Conservation (phyloP, 352 stramenopile species). For the Globisporangium paroecandrum region DNA sequence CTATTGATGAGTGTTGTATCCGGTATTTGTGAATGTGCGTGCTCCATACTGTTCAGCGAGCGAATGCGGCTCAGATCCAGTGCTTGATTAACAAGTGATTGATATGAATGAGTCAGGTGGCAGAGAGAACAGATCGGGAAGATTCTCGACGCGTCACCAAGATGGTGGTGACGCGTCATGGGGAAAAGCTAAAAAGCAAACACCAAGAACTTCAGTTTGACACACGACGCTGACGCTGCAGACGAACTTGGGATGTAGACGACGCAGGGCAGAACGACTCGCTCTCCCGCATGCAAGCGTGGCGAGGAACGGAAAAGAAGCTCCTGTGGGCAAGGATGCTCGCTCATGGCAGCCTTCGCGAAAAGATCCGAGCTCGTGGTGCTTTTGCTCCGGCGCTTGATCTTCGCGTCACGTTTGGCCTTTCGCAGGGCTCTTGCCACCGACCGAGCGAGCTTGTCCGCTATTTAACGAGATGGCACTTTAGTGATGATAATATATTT, state of each 20-base stretch:
- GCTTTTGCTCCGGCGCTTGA: too few species aligned
- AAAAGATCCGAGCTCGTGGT: too few species aligned
- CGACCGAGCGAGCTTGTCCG: too few species aligned
- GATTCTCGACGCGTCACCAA: background rate
- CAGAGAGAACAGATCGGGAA: background rate
- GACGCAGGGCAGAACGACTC: background rate
- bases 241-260: background rate
- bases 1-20: background rate
- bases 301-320: background rate
- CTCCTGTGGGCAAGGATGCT: too few species aligned
- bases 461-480: too few species aligned
- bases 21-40: background rate
- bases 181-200: background rate
- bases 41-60: too few species aligned
- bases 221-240: background rate
- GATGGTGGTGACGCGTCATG: background rate
- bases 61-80: background rate
- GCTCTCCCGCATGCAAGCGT: background rate
- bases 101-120: background rate
- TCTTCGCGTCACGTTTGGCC: too few species aligned
- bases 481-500: background rate
- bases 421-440: too few species aligned
- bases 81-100: background rate
- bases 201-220: background rate
- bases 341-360: background rate